Evolutionary conservation across 805 yeast genomes (phyloP), one percentile per base, ranked within the genome.

Genomic region (Nakazawaea pomicola): DNA sequence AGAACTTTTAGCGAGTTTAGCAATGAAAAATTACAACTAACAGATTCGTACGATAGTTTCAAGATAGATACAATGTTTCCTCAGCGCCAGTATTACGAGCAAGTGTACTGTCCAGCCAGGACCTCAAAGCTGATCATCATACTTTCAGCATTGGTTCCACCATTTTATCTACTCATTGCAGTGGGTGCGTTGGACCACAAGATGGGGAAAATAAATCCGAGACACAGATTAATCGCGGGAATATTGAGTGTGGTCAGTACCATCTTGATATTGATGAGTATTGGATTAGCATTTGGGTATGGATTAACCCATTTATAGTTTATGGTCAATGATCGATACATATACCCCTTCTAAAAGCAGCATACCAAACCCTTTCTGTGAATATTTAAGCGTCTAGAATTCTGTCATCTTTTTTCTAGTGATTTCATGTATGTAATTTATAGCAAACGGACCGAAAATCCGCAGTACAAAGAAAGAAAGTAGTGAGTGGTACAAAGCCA

Each of bases 251-350:
- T 33, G 4, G 8, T 29, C 2, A 29, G 16, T 4, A 28, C 38
- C 11, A 5, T 42, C 14, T 33, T 42, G 16, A 32, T 37, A 4
- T 6, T 42, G 11, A 21, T 42, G n/a, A 21, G 28, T n/a, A 33
- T 42, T 6, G 41, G 39, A 2, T 14, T 42, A 18, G 41, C 32
- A 3, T 37, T 42, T 19, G 45, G 45, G 6, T 42, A 36, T 21
- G 45, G 45, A 2, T 23, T 42, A 17, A 33, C 41, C 6, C 41
- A 42, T 37, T 7, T 12, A 29, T 42, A 18, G 34, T n/a, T n/a
- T n/a, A n/a, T n/a, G n/a, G n/a, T n/a, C n/a, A n/a, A n/a, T n/a
- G n/a, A n/a, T n/a, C n/a, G n/a, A n/a, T n/a, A n/a, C n/a, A n/a
- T n/a, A n/a, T n/a, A n/a, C n/a, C n/a, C n/a, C n/a, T n/a, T n/a